phyloP scores from a whole-genome alignment of 257 asterid species.

The Solanum ossicruentum region DNA sequence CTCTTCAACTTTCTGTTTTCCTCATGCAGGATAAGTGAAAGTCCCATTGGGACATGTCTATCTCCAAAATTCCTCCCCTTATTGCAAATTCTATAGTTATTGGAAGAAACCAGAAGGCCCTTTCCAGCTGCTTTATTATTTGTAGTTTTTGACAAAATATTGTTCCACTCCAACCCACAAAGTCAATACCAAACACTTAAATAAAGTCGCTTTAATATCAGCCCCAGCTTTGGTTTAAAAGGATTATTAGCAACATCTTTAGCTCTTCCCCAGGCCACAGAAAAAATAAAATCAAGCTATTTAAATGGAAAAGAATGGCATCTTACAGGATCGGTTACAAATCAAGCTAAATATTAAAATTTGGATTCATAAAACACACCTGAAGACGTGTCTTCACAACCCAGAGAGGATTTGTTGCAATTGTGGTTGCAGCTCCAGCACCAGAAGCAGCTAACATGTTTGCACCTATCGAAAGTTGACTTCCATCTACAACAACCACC shows the following conservation, averaged over 20 bases:
- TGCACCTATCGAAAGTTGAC: constrained; percentile 75
- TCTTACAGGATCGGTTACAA: neutral
- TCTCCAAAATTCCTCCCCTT: neutral
- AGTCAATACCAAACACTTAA: neutral
- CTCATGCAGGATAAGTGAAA: neutral
- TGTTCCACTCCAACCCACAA: neutral
- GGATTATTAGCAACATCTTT: neutral
- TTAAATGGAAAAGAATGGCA: neutral
- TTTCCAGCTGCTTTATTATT: neutral
- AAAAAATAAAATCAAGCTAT: neutral
- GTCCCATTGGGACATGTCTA: neutral
- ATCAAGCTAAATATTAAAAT: neutral
- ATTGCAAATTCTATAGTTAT: neutral
- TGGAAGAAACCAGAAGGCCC: neutral
- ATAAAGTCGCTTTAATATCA: neutral
- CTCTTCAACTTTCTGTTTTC: neutral
- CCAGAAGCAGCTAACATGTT: constrained; percentile 94
- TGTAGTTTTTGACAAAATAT: neutral
- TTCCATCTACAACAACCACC: constrained; percentile 41
- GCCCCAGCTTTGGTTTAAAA: neutral
- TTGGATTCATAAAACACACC: constrained; percentile 24
- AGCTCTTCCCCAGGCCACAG: neutral
- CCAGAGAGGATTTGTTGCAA: constrained; percentile 95
- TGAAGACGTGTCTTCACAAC: constrained; percentile 96
- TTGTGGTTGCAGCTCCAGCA: constrained; percentile 89